phyloP scores from a whole-genome alignment of 148 eudicot genomes.

The Fallopia convolvulus region DNA sequence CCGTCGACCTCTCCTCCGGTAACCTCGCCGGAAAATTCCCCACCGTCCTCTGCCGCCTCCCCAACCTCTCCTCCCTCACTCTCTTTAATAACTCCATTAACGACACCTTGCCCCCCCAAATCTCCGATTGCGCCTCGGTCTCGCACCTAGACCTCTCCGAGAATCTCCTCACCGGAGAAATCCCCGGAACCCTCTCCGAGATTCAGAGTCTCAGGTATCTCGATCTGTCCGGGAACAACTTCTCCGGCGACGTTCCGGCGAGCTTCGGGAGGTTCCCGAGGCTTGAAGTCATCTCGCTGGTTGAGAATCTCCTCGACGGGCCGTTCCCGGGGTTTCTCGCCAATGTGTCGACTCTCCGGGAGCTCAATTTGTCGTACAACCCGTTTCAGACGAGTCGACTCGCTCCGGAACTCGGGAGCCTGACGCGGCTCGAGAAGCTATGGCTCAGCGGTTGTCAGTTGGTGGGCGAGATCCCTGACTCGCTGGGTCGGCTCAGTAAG shows the following conservation, averaged over 20 bases:
- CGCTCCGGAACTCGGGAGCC: constrained; percentile 46
- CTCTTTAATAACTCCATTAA: constrained; percentile 51
- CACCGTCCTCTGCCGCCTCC: constrained; percentile 45
- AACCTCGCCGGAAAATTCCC: constrained; percentile 62
- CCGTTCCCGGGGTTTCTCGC: constrained; percentile 39
- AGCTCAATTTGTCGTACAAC: constrained; percentile 61
- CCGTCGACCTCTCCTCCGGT: constrained; percentile 42
- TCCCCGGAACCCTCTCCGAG: constrained; percentile 31
- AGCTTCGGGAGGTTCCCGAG: constrained; percentile 42
- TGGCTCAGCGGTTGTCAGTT: constrained; percentile 47
- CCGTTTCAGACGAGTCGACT: constrained; percentile 55
- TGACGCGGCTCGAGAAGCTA: constrained; percentile 42
- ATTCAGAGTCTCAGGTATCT: constrained; percentile 28
- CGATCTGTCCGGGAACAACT: constrained; percentile 62
- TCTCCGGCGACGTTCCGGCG: constrained; percentile 65
- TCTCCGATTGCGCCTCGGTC: constrained; percentile 36
- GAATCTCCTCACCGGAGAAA: constrained; percentile 40
- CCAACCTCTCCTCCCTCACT: constrained; percentile 26
- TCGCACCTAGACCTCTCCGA: constrained; percentile 37
- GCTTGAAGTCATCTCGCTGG: constrained; percentile 43
- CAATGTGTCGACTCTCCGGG: constrained; percentile 45
- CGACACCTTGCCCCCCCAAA: constrained; percentile 31
- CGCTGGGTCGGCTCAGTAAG: constrained; percentile 38
- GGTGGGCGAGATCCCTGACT: constrained; percentile 58
- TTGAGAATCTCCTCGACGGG: constrained; percentile 56